These are phyloP conservation scores for Moesziomyces antarcticus DNA, from an alignment of 1,284 basidiomycete genomes.

Conservation along the genomic window DNA sequence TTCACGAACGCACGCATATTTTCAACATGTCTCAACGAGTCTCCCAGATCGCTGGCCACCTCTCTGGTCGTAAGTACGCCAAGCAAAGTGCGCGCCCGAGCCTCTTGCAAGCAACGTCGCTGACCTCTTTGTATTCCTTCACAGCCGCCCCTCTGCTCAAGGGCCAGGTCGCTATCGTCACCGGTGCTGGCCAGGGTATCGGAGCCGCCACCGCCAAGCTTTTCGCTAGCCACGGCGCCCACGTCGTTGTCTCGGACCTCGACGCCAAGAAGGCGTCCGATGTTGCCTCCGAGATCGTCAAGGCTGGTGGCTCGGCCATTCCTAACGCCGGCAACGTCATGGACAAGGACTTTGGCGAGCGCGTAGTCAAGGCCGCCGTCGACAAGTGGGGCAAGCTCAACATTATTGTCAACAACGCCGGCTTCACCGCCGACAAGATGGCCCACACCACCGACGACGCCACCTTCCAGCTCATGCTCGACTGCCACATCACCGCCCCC, in stretches of 20 bases:
- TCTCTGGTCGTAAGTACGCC: slow-evolving; percentile 46
- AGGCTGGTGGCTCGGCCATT: slow-evolving; percentile 76
- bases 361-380: slow-evolving; percentile 79
- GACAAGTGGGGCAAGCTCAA: slow-evolving; percentile 64
- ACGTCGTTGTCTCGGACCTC: slow-evolving; percentile 79
- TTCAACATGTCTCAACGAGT: slow-evolving; percentile 46
- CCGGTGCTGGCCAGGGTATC: slow-evolving; percentile 72
- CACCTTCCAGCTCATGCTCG: slow-evolving; percentile 81
- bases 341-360: slow-evolving; percentile 78
- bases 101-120: background rate
- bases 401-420: slow-evolving; percentile 82
- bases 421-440: slow-evolving; percentile 88
- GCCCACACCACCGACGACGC: slow-evolving; percentile 86
- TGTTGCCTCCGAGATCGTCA: slow-evolving; percentile 72
- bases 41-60: slow-evolving; percentile 48
- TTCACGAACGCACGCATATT: background rate
- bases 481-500: slow-evolving; percentile 73
- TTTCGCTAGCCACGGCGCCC: slow-evolving; percentile 85
- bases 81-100: too few species aligned
- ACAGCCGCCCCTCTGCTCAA: slow-evolving; percentile 64
- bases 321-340: slow-evolving; percentile 58
- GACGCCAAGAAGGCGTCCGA: slow-evolving; percentile 70
- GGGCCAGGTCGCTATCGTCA: slow-evolving; percentile 85
- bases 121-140: background rate
- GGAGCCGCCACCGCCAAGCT: slow-evolving; percentile 74